Percentiles rank a stretch among this genome's conserved stretches.
phyloP scores from a whole-genome alignment of 805 yeast species.

The Pichia kluyveri region DNA sequence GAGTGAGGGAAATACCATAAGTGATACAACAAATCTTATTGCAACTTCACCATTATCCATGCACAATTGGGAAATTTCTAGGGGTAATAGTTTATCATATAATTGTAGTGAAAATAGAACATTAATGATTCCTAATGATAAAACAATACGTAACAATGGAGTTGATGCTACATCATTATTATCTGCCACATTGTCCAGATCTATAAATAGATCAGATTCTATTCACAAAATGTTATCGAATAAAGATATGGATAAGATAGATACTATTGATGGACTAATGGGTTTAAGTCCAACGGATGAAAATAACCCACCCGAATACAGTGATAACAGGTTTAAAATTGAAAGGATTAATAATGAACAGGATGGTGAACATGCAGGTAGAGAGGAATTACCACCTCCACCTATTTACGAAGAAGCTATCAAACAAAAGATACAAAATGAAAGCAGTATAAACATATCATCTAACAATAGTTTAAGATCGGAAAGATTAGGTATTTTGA shows the following conservation, averaged over 20 bases:
- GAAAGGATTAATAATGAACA: slow-evolving; percentile 7
- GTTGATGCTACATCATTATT: slow-evolving; percentile 3
- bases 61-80: not conserved
- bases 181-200: slow-evolving; percentile 7
- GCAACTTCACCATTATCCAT: slow-evolving; percentile 11
- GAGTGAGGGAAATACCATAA: not conserved
- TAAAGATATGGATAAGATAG: not conserved
- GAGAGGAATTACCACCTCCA: slow-evolving; percentile 5
- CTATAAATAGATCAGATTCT: slow-evolving; percentile 2
- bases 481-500: slow-evolving; percentile 13
- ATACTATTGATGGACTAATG: slow-evolving; percentile 6
- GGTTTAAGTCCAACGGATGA: not conserved
- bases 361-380: not conserved
- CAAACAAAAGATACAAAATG: not conserved
- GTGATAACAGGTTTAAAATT: not conserved
- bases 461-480: slow-evolving; percentile 6
- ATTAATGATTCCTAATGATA: not conserved
- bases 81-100: not conserved
- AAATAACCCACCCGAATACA: slow-evolving; percentile 3
- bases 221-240: slow-evolving; percentile 1
- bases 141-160: not conserved
- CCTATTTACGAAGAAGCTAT: slow-evolving; percentile 21
- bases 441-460: not conserved
- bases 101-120: not conserved
- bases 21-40: slow-evolving; percentile 26